Evolutionary conservation across 2,329 filamentous ascomycete species (phyloP).

Genomic region (Fusarium sp.): DNA sequence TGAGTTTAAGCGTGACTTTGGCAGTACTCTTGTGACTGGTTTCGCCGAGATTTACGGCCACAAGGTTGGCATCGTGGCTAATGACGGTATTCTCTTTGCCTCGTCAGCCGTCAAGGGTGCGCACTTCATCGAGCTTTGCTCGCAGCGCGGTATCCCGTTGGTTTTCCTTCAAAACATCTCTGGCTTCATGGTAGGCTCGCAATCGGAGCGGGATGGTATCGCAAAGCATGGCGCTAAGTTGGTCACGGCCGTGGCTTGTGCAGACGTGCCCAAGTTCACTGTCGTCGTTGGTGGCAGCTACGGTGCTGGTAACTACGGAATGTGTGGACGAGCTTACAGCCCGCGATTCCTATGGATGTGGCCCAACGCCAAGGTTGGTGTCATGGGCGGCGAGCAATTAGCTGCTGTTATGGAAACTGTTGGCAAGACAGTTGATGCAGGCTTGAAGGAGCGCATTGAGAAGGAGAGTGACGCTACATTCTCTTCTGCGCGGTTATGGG

Average conservation of each 20-base stretch:
- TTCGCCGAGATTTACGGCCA: constrained; percentile 92
- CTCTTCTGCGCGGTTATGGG: constrained; percentile 91
- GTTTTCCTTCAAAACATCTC: constrained; percentile 97
- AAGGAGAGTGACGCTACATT: constrained; percentile 89
- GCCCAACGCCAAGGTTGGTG: constrained; percentile 95
- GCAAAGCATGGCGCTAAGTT: constrained; percentile 98
- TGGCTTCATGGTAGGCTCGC: constrained; percentile 96
- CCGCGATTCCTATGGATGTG: constrained; percentile 95
- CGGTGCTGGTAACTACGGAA: constrained; percentile 96
- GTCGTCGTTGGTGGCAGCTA: constrained; percentile 94
- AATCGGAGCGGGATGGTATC: constrained; percentile 93
- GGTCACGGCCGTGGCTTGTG: constrained; percentile 93
- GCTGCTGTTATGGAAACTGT: constrained; percentile 95
- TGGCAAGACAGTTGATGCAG: constrained; percentile 82
- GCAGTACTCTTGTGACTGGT: constrained; percentile 88
- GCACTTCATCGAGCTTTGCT: constrained; percentile 95
- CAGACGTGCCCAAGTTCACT: constrained; percentile 95
- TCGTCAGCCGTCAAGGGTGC: constrained; percentile 91
- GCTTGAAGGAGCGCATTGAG: constrained; percentile 86
- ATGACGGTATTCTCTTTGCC: constrained; percentile 95
- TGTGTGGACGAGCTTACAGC: constrained; percentile 95
- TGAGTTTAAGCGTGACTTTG: constrained; percentile 95
- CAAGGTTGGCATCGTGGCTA: constrained; percentile 91
- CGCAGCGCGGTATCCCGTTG: constrained; percentile 87
- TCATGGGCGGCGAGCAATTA: constrained; percentile 96